A percentile compares a stretch with the other conserved stretches of the same genome.
Conservation (phyloP, 2,329 filamentous ascomycete genomes). For the Colletotrichum sp. region DNA sequence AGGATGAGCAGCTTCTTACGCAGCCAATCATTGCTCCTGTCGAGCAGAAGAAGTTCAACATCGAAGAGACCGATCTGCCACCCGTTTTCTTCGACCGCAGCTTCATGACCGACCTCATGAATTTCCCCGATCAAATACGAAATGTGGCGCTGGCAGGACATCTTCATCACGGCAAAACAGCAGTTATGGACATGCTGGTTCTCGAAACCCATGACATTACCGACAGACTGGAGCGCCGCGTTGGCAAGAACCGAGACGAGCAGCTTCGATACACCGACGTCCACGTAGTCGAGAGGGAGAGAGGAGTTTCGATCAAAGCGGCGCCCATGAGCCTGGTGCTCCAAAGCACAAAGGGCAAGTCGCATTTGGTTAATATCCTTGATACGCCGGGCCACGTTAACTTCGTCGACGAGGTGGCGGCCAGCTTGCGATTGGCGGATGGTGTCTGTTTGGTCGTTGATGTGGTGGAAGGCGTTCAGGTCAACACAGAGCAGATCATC, state of each 20-base stretch:
- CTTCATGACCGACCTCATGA: slow-evolving; percentile 96
- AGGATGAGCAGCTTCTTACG: slow-evolving; percentile 91
- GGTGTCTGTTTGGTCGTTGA: slow-evolving; percentile 94
- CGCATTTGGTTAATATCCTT: slow-evolving; percentile 91
- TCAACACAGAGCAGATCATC: slow-evolving; percentile 97
- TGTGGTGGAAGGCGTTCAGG: slow-evolving; percentile 97
- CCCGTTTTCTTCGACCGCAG: slow-evolving; percentile 85
- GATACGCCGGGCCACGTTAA: slow-evolving; percentile 98
- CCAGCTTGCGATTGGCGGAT: slow-evolving; percentile 85
- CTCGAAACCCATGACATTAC: slow-evolving; percentile 91
- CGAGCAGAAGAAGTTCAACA: slow-evolving; percentile 93
- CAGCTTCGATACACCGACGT: slow-evolving; percentile 95
- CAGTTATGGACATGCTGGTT: slow-evolving; percentile 98
- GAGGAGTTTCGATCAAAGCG: slow-evolving; percentile 90
- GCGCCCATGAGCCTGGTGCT: slow-evolving; percentile 94
- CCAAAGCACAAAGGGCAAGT: slow-evolving; percentile 89
- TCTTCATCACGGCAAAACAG: slow-evolving; percentile 96
- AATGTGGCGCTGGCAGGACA: slow-evolving; percentile 94
- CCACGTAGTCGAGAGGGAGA: slow-evolving; percentile 85
- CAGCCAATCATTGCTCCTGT: slow-evolving; percentile 94
- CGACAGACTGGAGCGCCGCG: slow-evolving; percentile 79
- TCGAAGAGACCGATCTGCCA: slow-evolving; percentile 90
- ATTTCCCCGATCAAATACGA: slow-evolving; percentile 90
- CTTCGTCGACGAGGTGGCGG: slow-evolving; percentile 96
- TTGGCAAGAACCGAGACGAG: slow-evolving; percentile 83